These are phyloP conservation scores for Jatropha curcas DNA, from an alignment of 345 rosid species.

Conservation along the genomic window DNA sequence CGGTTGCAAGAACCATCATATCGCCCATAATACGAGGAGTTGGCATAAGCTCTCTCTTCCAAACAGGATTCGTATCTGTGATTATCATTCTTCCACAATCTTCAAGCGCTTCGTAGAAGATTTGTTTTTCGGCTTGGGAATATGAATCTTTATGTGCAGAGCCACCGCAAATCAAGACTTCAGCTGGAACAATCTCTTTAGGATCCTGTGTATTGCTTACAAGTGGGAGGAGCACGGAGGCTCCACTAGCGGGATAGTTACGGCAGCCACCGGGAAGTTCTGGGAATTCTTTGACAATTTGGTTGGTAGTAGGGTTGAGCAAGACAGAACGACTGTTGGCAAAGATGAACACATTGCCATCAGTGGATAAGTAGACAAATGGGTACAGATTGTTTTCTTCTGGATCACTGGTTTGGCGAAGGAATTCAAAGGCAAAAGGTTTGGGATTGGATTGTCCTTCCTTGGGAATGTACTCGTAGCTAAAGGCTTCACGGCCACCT, in stretches of 20 bases:
- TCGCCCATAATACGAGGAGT: slow-evolving; percentile 74
- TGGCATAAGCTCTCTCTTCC: slow-evolving; percentile 74
- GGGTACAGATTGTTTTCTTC: slow-evolving; percentile 88
- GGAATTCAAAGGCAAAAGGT: slow-evolving; percentile 42
- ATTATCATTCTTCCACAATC: slow-evolving; percentile 66
- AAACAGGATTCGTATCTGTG: slow-evolving; percentile 43
- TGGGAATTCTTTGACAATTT: slow-evolving; percentile 61
- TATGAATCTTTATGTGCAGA: slow-evolving; percentile 43
- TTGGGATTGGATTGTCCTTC: slow-evolving; percentile 49
- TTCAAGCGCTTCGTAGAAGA: slow-evolving; percentile 40
- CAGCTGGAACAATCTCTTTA: slow-evolving; percentile 31
- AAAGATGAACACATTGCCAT: slow-evolving; percentile 76
- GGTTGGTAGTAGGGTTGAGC: slow-evolving; percentile 46
- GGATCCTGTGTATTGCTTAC: slow-evolving; percentile 28
- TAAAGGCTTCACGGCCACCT: slow-evolving; percentile 76
- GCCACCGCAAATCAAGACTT: slow-evolving; percentile 68
- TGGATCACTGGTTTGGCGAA: slow-evolving; percentile 45
- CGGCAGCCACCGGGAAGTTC: slow-evolving; percentile 72
- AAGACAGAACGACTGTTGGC: slow-evolving; percentile 76
- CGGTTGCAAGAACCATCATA: slow-evolving; percentile 63
- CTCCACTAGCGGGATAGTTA: slow-evolving; percentile 72
- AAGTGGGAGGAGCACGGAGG: slow-evolving; percentile 63
- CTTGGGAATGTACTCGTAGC: slow-evolving; percentile 71
- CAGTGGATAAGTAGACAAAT: slow-evolving; percentile 69
- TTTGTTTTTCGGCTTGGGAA: slow-evolving; percentile 25